Base-by-base conservation (phyloP, 2,329 filamentous ascomycete species). In the Pseudogymnoascus sp. region DNA sequence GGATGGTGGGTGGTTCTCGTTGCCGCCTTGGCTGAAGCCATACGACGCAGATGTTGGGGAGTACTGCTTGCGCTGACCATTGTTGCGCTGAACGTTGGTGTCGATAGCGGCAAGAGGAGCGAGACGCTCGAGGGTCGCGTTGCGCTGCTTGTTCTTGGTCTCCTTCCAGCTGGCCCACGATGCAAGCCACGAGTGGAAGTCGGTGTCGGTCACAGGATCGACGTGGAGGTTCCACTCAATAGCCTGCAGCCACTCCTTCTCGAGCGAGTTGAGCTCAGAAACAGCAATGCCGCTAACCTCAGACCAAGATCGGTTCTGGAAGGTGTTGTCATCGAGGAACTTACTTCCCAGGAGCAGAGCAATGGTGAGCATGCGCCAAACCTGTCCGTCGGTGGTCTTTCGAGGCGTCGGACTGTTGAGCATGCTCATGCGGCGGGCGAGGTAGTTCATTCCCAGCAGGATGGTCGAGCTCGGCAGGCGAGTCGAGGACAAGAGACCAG, bases 281-380 rank as follows among this genome's bases (percentile, higher is more conserved):
- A 90, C 87, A 53, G 84, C 78, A 68, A 91, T 89, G 68, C 86
- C 86, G 74, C 87, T 90, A 61, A 91, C 88, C 72, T 91, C 88
- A 8, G 88, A 85, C 88, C 88, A 90, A 2, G 88, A 90, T 66
- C 87, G 84, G 76, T 90, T 90, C 78, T 90, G 88, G 78, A 90
- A 90, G 35, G 88, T 90, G 74, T 90, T 90, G 76, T 91, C 88
- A 70, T 91, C 88, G 66, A 90, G 75, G 73, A 90, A 91, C 76
- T 91, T 91, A 80, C 87, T 90, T 64, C 87, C 88, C 61, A 91
- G 78, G 61, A 91, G 79, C 59, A 91, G 78, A 40, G 84, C 82
- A 60, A 88, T 86, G 24, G 87, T 89, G 66, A 90, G 81, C 75
- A 90, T 84, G 62, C 86, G 84, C 75, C 89, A 89, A 62, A 89